Evolutionary conservation across 805 yeast species (phyloP).

Genomic region (Metschnikowia similis): DNA sequence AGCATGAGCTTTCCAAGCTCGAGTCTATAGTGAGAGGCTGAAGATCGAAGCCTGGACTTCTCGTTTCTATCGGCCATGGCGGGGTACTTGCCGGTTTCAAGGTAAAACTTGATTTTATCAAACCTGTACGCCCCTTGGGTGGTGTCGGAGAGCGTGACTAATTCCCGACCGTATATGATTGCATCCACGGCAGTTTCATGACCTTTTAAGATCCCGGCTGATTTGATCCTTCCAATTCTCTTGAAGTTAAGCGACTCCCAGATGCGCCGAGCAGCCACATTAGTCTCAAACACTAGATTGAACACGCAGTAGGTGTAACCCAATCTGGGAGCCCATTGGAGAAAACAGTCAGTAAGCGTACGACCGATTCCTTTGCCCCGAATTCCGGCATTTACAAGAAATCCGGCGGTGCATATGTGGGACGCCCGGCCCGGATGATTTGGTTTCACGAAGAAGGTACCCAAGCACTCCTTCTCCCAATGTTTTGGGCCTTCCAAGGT

Average conservation of each 20-base stretch:
- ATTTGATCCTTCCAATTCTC: constrained; percentile 72
- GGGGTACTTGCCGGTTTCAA: constrained; percentile 85
- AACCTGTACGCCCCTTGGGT: constrained; percentile 55
- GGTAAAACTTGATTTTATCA: constrained; percentile 71
- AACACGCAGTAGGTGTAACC: constrained; percentile 84
- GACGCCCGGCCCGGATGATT: constrained; percentile 91
- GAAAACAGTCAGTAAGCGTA: constrained; percentile 74
- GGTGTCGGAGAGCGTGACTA: constrained; percentile 53
- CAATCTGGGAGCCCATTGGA: constrained; percentile 86
- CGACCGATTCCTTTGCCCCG: constrained; percentile 90
- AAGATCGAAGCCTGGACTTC: constrained; percentile 78
- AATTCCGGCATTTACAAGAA: constrained; percentile 88
- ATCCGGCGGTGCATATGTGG: constrained; percentile 87
- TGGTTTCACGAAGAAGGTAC: constrained; percentile 80
- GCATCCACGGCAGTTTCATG: constrained; percentile 85
- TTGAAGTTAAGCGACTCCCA: constrained; percentile 74
- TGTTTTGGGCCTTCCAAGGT: constrained; percentile 49
- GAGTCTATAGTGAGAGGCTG: constrained; percentile 72
- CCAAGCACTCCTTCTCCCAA: constrained; percentile 93
- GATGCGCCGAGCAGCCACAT: constrained; percentile 74
- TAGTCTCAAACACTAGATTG: constrained; percentile 84
- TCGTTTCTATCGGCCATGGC: constrained; percentile 77
- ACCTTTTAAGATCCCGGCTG: constrained; percentile 87
- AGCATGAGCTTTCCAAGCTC: constrained; percentile 69
- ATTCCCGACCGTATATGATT: constrained; percentile 75